A percentile compares a stretch with the other conserved stretches of the same genome.
phyloP scores from a whole-genome alignment of 2,329 filamentous ascomycete species.

The Aureobasidium leucospermi region DNA sequence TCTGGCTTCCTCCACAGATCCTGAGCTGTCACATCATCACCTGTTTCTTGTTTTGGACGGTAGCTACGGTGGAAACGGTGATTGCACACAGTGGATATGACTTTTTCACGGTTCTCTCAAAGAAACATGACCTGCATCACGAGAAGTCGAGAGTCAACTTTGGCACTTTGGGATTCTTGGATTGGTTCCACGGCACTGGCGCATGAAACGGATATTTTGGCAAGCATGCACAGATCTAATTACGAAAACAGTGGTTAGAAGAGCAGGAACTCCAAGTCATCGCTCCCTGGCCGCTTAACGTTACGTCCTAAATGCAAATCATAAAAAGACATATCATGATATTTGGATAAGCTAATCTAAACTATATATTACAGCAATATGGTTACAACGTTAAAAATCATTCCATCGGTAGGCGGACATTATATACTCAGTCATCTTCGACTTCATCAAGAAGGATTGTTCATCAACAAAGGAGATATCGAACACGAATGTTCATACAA shows the following conservation, averaged over 20 bases:
- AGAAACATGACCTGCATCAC: conserved; percentile 13
- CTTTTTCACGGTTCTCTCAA: background rate
- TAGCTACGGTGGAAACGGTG: conserved; percentile 4
- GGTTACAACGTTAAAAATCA: background rate
- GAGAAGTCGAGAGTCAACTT: conserved; percentile 11
- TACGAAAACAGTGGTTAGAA: no score
- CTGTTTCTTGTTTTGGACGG: background rate
- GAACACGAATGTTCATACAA: background rate
- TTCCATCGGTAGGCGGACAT: conserved; percentile 4
- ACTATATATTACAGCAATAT: background rate
- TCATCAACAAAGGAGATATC: background rate
- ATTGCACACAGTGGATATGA: conserved; percentile 14
- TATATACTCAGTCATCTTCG: background rate
- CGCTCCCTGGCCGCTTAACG: no score
- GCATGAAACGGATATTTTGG: background rate
- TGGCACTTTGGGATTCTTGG: conserved; percentile 11
- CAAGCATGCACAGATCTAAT: no score
- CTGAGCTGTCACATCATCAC: conserved; percentile 5
- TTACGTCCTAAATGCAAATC: no score
- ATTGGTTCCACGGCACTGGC: conserved; percentile 7
- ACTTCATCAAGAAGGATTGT: background rate
- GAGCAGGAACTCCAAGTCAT: no score
- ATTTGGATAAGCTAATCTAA: no score
- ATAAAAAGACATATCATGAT: no score
- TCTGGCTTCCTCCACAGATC: conserved; percentile 1